These are phyloP conservation scores for Elongisporangium undulatum DNA, from an alignment of 352 stramenopile species.

Conservation along the genomic window DNA sequence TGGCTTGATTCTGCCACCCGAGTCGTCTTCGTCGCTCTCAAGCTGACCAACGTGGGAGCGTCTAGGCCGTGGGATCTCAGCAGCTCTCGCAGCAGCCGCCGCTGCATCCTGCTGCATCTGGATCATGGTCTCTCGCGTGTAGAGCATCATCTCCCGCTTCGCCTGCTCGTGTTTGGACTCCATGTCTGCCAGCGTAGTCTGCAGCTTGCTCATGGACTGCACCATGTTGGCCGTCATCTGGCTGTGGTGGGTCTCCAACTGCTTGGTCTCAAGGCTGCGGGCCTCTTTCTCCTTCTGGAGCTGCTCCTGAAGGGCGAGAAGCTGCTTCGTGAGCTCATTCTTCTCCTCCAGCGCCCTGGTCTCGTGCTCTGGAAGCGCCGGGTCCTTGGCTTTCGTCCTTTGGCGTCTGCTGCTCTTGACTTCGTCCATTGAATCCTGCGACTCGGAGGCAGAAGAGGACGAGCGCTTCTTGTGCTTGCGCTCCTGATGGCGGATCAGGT, in stretches of 20 bases:
- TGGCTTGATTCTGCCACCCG: not conserved
- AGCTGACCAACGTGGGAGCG: slow-evolving; percentile 33
- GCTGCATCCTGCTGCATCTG: slow-evolving; percentile 32
- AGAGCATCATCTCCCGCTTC: slow-evolving; percentile 61
- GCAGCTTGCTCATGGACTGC: slow-evolving; percentile 56
- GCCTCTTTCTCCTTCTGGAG: slow-evolving; percentile 42
- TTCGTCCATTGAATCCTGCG: not conserved
- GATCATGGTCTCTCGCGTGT: slow-evolving; percentile 50
- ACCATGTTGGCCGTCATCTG: slow-evolving; percentile 46
- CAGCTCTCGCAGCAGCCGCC: slow-evolving; percentile 14
- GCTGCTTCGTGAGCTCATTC: slow-evolving; percentile 50
- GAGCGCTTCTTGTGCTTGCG: slow-evolving; percentile 42
- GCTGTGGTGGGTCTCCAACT: slow-evolving; percentile 43
- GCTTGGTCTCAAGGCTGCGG: slow-evolving; percentile 34
- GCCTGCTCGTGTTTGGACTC: slow-evolving; percentile 56
- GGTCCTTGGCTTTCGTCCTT: slow-evolving; percentile 13
- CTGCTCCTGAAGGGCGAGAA: slow-evolving; percentile 53
- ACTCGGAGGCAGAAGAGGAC: slow-evolving; percentile 11
- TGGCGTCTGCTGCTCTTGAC: not conserved
- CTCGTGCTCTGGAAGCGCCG: slow-evolving; percentile 30
- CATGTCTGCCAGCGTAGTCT: slow-evolving; percentile 52
- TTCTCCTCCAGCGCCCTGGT: slow-evolving; percentile 47
- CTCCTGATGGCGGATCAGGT: slow-evolving; percentile 65
- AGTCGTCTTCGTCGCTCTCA: slow-evolving; percentile 39
- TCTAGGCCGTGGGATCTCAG: slow-evolving; percentile 9